These are phyloP conservation scores for Aegilops sharonensis DNA, from an alignment of 176 grass and related monocot genomes.

Conservation along the genomic window DNA sequence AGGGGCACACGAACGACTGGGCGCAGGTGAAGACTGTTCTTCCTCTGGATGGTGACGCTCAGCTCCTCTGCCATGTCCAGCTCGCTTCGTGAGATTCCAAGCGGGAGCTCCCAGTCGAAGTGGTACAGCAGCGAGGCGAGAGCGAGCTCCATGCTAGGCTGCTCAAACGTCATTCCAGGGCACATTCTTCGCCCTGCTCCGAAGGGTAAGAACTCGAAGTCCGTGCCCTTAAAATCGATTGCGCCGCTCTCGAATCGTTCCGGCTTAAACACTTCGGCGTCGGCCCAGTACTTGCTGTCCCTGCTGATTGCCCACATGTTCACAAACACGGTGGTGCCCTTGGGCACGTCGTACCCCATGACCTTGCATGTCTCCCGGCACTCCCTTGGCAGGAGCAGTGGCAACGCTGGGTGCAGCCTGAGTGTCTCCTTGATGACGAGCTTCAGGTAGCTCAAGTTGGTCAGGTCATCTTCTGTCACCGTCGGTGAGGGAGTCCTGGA, in stretches of 20 bases:
- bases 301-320: slow-evolving; percentile 42
- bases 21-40: not conserved
- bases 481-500: not conserved
- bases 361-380: too few relatives aligned
- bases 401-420: slow-evolving; percentile 17
- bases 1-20: not conserved
- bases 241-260: slow-evolving; percentile 27
- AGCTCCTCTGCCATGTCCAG: slow-evolving; percentile 24
- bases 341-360: not conserved
- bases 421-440: slow-evolving; percentile 43
- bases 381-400: slow-evolving; percentile 11
- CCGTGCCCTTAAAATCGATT: not conserved
- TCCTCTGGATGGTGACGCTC: slow-evolving; percentile 6
- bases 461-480: slow-evolving; percentile 29
- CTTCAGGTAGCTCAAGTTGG: slow-evolving; percentile 28
- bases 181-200: too few relatives aligned
- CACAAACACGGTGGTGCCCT: not conserved
- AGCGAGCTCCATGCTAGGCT: slow-evolving; percentile 6
- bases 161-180: not conserved
- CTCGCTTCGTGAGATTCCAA: not conserved
- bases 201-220: too few relatives aligned
- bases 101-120: slow-evolving; percentile 40
- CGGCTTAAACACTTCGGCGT: slow-evolving; percentile 27
- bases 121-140: slow-evolving; percentile 35
- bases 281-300: slow-evolving; percentile 28